These are phyloP conservation scores for Lactarius pseudohatsudake DNA, from an alignment of 768 basidiomycete genomes.

Conservation along the genomic window DNA sequence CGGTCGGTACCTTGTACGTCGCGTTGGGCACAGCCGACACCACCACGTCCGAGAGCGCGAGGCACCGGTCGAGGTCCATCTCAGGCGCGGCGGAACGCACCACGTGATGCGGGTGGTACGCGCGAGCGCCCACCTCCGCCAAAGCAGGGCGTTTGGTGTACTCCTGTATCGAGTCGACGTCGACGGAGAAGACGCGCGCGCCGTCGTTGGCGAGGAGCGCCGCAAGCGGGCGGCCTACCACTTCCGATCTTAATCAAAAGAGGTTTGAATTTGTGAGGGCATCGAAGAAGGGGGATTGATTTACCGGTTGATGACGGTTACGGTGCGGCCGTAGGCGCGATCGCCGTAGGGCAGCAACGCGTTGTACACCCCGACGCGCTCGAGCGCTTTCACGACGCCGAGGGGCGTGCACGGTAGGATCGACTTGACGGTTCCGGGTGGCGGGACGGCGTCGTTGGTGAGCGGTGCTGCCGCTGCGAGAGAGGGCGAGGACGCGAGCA, in stretches of 20 bases:
- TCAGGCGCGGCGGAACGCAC: constrained; percentile 56
- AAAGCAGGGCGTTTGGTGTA: constrained; percentile 85
- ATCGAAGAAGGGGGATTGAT: constrained; percentile 19
- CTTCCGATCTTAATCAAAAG: constrained; percentile 75
- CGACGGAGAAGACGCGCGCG: constrained; percentile 91
- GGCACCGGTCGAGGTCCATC: constrained; percentile 73
- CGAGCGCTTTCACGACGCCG: constrained; percentile 93
- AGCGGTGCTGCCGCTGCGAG: constrained; percentile 35
- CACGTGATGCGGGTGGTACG: constrained; percentile 83
- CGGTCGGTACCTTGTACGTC: constrained; percentile 86
- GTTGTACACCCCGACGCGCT: constrained; percentile 92
- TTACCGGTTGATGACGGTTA: constrained; percentile 93
- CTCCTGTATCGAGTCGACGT: constrained; percentile 96
- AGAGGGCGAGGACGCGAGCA: constrained; percentile 47
- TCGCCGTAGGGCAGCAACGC: constrained; percentile 90
- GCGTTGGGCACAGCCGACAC: constrained; percentile 89
- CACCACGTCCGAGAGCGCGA: constrained; percentile 87
- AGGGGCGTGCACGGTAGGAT: constrained; percentile 97
- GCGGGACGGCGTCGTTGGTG: constrained; percentile 58
- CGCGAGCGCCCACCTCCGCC: constrained; percentile 37
- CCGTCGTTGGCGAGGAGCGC: constrained; percentile 96
- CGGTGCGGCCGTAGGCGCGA: constrained; percentile 87
- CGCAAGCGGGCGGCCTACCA: constrained; percentile 95
- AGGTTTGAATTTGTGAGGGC: neutral
- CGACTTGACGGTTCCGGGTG: constrained; percentile 88